Percentiles rank a stretch among this genome's conserved stretches.
Conservation (phyloP, 345 rosid species). For the Turnera subulata region DNA sequence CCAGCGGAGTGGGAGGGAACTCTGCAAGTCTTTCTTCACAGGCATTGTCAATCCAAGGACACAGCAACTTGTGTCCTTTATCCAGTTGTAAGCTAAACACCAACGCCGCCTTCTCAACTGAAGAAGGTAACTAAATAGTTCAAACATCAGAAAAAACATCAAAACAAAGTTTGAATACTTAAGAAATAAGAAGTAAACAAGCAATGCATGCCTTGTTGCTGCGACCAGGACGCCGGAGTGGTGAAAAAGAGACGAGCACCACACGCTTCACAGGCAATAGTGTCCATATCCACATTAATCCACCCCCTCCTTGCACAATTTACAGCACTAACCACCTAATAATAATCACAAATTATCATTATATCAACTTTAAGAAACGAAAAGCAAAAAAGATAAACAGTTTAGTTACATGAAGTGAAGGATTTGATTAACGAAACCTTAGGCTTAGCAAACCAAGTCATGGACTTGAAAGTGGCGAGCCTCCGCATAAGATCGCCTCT, state of each 20-base stretch:
- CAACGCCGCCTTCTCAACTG: conserved; percentile 88
- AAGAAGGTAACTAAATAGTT: conserved; percentile 15
- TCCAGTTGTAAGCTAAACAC: conserved; percentile 93
- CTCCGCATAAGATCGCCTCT: conserved; percentile 88
- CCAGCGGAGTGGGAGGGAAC: conserved; percentile 72
- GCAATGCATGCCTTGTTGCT: conserved; percentile 61
- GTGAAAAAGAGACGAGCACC: conserved; percentile 80
- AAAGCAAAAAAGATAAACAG: neutral
- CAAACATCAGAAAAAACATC: conserved; percentile 6
- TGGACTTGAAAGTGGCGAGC: conserved; percentile 80
- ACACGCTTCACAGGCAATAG: conserved; percentile 83
- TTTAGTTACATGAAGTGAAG: neutral
- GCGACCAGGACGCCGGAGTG: conserved; percentile 80
- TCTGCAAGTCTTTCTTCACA: conserved; percentile 82
- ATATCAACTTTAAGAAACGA: neutral
- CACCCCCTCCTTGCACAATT: conserved; percentile 95
- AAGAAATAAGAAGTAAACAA: conserved; percentile 14
- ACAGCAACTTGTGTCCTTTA: conserved; percentile 68
- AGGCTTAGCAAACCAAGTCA: conserved; percentile 97
- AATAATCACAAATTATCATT: conserved; percentile 7
- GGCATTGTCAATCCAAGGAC: conserved; percentile 79
- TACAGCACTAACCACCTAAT: conserved; percentile 79
- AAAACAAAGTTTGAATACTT: no score
- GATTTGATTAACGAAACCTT: conserved; percentile 40
- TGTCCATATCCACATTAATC: conserved; percentile 78